Conservation (phyloP, 345 rosid genomes). For the Acer negundo region DNA sequence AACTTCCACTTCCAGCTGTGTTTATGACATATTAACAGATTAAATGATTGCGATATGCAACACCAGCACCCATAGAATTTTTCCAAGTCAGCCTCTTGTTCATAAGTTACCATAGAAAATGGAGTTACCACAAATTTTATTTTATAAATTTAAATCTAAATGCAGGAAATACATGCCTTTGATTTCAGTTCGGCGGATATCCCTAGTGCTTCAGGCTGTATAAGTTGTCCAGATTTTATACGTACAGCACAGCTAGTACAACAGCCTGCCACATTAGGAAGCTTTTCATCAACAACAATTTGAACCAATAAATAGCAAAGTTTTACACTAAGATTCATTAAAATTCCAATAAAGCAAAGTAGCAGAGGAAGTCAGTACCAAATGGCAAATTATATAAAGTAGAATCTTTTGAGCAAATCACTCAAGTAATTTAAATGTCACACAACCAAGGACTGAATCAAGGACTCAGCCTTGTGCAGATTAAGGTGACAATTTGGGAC, state of each 20-base stretch:
- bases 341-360: neutral
- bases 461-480: neutral
- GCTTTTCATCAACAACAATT: slow-evolving; percentile 15
- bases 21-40: neutral
- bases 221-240: slow-evolving; percentile 75
- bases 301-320: neutral
- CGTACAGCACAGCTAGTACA: slow-evolving; percentile 99
- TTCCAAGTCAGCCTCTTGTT: neutral
- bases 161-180: slow-evolving; percentile 49
- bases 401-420: neutral
- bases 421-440: neutral
- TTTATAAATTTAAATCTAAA: neutral
- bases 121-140: neutral
- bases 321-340: neutral
- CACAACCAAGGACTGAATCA: neutral
- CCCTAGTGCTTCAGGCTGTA: slow-evolving; percentile 96
- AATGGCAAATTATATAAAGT: neutral
- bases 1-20: neutral
- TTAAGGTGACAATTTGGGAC: too few species aligned
- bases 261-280: slow-evolving; percentile 58
- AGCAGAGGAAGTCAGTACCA: neutral
- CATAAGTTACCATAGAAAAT: neutral
- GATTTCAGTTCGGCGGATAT: slow-evolving; percentile 88
- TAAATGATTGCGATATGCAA: neutral
- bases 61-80: neutral